Evolutionary conservation across 176 grass and related monocot genomes (phyloP).

Genomic region (Luzula sylvatica): DNA sequence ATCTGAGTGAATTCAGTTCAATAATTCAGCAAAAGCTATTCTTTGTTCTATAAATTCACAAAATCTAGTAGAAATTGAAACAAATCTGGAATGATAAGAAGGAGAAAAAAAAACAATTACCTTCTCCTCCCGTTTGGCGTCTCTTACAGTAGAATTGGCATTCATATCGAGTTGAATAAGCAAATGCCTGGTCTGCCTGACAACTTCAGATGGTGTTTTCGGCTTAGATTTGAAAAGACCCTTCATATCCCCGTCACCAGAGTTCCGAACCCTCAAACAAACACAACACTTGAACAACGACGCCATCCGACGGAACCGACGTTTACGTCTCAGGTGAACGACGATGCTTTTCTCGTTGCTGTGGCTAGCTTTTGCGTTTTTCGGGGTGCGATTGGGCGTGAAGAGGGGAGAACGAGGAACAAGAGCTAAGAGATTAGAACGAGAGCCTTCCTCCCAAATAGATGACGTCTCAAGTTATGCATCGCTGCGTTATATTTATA

Average conservation of each 20-base stretch:
- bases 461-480: neutral
- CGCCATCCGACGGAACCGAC: conserved; percentile 2
- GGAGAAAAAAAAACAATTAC: conserved; percentile 21
- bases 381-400: conserved; percentile 2
- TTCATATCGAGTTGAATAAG: conserved; percentile 53
- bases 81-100: no score
- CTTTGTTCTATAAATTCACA: no score
- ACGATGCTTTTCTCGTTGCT: neutral
- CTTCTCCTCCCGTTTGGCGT: conserved; percentile 83
- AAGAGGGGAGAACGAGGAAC: conserved; percentile 14
- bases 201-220: conserved; percentile 62
- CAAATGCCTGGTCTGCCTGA: conserved; percentile 66
- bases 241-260: conserved; percentile 50
- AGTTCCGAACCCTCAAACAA: neutral
- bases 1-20: conserved; percentile 27
- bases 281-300: conserved; percentile 3
- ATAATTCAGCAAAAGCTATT: no score
- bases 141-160: conserved; percentile 22
- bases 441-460: neutral
- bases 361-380: neutral
- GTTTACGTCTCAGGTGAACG: no score
- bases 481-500: no score
- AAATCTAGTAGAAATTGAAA: neutral
- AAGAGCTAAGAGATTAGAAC: neutral
- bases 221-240: conserved; percentile 92